Conservation (phyloP, 176 grass and related monocot species). For the Ensete glaucum region DNA sequence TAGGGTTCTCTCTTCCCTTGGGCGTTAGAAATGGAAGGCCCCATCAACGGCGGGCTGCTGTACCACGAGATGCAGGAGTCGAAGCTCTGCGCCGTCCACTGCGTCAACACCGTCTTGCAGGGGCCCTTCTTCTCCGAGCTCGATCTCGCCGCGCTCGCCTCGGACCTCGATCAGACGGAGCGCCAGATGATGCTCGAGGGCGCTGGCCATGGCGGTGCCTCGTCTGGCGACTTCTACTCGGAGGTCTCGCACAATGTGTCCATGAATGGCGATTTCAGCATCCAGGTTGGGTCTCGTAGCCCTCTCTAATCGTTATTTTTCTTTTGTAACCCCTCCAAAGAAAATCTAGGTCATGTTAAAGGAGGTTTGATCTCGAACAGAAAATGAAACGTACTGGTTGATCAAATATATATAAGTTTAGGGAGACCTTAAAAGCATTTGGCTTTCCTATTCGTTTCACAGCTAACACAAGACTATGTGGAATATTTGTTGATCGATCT, state of each 20-base stretch:
- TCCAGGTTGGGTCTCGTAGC: conserved; percentile 42
- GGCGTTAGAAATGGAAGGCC: conserved; percentile 28
- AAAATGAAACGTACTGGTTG: not conserved
- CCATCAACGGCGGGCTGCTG: conserved; percentile 84
- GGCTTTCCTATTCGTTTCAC: no score
- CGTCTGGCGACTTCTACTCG: conserved; percentile 45
- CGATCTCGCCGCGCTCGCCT: conserved; percentile 88
- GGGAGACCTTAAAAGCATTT: no score
- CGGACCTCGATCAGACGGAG: conserved; percentile 77
- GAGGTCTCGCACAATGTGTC: conserved; percentile 89
- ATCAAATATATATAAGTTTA: no score
- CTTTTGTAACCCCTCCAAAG: not conserved
- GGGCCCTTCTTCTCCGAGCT: conserved; percentile 99
- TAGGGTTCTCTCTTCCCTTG: not conserved
- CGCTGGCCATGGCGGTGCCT: conserved; percentile 10
- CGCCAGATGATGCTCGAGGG: conserved; percentile 70
- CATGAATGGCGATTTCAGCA: conserved; percentile 95
- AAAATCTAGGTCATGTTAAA: not conserved
- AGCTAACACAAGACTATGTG: no score
- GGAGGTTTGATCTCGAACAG: not conserved
- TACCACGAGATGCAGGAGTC: conserved; percentile 98
- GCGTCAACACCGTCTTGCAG: conserved; percentile 91
- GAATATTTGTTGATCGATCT: no score
- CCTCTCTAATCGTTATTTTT: not conserved
- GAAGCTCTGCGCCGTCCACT: conserved; percentile 98